These are phyloP conservation scores for Leishmania aethiopica DNA, from an alignment of 208 protist species.

Conservation along the genomic window DNA sequence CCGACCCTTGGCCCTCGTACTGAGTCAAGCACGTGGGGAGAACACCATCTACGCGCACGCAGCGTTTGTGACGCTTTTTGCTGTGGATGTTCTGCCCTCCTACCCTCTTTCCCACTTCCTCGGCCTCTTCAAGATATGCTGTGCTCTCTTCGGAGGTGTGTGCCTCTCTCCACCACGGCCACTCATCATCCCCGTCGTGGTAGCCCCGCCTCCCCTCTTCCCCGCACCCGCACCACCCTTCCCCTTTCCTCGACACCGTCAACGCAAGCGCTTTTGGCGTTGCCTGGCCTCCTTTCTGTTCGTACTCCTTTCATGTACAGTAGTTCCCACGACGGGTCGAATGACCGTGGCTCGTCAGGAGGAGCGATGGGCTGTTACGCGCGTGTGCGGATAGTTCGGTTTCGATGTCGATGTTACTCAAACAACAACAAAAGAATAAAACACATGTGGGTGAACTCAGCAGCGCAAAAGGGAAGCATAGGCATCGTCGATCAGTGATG, in stretches of 20 bases:
- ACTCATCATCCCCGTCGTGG: neutral
- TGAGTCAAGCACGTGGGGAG: neutral
- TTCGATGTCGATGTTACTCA: neutral
- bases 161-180: neutral
- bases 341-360: neutral
- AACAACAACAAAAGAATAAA: neutral
- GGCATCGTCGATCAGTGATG: neutral
- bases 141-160: neutral
- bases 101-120: neutral
- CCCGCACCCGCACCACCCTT: neutral
- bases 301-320: conserved; percentile 3
- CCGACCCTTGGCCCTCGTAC: neutral
- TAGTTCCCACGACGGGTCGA: neutral
- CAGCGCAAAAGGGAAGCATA: too few relatives aligned
- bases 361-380: neutral
- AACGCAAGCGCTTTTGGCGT: neutral
- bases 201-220: neutral
- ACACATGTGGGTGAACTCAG: neutral
- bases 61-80: neutral
- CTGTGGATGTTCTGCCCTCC: neutral
- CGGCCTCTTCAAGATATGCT: neutral
- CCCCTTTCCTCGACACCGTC: neutral
- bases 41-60: neutral
- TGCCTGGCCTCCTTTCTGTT: neutral
- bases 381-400: neutral